Conservation (phyloP, 2,329 filamentous ascomycete genomes). For the Fusarium equiseti region DNA sequence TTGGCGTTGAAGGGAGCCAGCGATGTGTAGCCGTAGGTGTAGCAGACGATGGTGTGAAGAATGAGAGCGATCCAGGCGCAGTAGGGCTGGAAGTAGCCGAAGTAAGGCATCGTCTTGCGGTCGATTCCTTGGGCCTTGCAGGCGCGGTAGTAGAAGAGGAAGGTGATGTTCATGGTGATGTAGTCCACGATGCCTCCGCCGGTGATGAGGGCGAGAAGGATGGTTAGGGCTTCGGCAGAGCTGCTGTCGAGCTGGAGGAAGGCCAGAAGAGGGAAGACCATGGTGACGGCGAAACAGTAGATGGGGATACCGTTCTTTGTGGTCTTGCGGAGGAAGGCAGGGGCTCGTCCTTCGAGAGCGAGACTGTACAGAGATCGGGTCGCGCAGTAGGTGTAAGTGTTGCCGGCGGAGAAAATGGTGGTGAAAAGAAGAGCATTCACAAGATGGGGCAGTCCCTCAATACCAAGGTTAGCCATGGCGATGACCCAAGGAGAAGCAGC, state of each 20-base stretch:
- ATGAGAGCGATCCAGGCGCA: constrained; percentile 36
- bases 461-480: constrained; percentile 44
- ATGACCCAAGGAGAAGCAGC: constrained; percentile 41
- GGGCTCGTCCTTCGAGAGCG: constrained; percentile 66
- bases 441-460: constrained; percentile 62
- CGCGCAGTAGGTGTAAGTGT: constrained; percentile 55
- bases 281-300: constrained; percentile 61
- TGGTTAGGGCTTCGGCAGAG: constrained; percentile 57
- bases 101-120: constrained; percentile 64
- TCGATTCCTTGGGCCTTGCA: constrained; percentile 59
- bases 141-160: constrained; percentile 68
- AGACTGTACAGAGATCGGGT: constrained; percentile 68
- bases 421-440: constrained; percentile 62
- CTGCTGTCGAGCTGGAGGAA: constrained; percentile 59
- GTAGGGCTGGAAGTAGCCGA: constrained; percentile 52
- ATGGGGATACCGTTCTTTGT: constrained; percentile 67
- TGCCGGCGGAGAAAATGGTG: constrained; percentile 59
- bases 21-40: constrained; percentile 63
- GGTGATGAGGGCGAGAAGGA: constrained; percentile 60
- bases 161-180: constrained; percentile 66
- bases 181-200: constrained; percentile 64
- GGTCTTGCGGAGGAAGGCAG: constrained; percentile 62
- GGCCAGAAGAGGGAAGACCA: constrained; percentile 60
- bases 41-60: constrained; percentile 48
- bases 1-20: constrained; percentile 64